These are phyloP conservation scores for Thelephora aurantiotincta DNA, from an alignment of 768 basidiomycete genomes.

Conservation along the genomic window DNA sequence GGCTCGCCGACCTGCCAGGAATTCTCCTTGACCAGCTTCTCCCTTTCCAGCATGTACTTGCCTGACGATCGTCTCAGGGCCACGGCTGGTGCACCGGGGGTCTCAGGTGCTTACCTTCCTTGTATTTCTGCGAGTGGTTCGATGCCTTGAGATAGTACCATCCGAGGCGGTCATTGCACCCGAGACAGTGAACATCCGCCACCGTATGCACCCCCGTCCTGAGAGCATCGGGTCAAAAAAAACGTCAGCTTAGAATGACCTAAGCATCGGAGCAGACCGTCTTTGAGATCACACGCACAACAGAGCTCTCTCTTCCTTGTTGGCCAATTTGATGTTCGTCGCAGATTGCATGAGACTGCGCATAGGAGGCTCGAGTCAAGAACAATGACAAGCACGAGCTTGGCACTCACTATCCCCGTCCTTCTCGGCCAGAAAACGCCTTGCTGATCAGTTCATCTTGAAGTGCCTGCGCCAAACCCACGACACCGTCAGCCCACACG, in stretches of 20 bases:
- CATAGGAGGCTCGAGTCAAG: slow-evolving; percentile 2
- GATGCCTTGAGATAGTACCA: slow-evolving; percentile 79
- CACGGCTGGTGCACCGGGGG: not conserved
- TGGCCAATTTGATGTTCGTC: slow-evolving; percentile 59
- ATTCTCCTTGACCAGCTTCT: slow-evolving; percentile 73
- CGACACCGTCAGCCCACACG: slow-evolving; percentile 1
- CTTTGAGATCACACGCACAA: slow-evolving; percentile 27
- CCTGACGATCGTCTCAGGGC: slow-evolving; percentile 24
- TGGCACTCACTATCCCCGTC: slow-evolving; percentile 60
- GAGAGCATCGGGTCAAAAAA: slow-evolving; percentile 2
- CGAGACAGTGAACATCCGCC: slow-evolving; percentile 66
- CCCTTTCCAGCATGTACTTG: slow-evolving; percentile 70
- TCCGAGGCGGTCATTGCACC: slow-evolving; percentile 65
- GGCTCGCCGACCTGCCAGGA: slow-evolving; percentile 50
- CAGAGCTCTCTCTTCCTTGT: slow-evolving; percentile 59
- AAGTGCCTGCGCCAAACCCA: slow-evolving; percentile 33
- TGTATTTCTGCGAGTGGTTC: slow-evolving; percentile 69
- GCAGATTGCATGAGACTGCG: slow-evolving; percentile 65
- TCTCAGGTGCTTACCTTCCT: slow-evolving; percentile 43
- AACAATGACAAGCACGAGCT: not conserved
- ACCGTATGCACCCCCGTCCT: slow-evolving; percentile 77
- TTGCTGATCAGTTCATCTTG: slow-evolving; percentile 83
- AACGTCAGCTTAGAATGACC: not conserved
- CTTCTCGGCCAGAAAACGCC: slow-evolving; percentile 72
- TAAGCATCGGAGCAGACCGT: slow-evolving; percentile 3